Conservation (phyloP, 805 yeast genomes). For the Saccharomycopsis malanga region DNA sequence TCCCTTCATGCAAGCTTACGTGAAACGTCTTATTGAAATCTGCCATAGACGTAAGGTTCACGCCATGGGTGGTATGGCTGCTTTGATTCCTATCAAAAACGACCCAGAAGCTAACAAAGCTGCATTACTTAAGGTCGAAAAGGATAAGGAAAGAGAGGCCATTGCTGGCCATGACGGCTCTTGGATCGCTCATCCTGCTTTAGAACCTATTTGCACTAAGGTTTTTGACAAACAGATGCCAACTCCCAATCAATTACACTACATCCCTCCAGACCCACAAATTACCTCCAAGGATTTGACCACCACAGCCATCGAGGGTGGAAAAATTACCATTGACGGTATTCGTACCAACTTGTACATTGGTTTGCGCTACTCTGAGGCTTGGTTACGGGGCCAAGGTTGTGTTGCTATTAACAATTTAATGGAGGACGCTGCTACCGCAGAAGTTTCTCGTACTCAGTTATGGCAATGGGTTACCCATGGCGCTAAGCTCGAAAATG, state of each 20-base stretch:
- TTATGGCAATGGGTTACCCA: constrained; percentile 81
- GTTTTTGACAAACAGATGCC: constrained; percentile 74
- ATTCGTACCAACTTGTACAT: constrained; percentile 65
- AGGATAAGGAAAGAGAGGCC: constrained; percentile 72
- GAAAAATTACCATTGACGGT: constrained; percentile 61
- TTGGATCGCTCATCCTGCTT: constrained; percentile 86
- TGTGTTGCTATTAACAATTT: constrained; percentile 80
- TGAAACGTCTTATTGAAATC: constrained; percentile 60
- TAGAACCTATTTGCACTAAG: constrained; percentile 63
- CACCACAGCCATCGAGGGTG: constrained; percentile 57
- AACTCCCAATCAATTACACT: constrained; percentile 68
- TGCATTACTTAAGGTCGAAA: constrained; percentile 67
- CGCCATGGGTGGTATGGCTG: constrained; percentile 91
- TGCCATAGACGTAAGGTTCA: constrained; percentile 77
- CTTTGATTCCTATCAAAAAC: constrained; percentile 73
- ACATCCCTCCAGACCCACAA: constrained; percentile 29
- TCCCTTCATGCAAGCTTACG: constrained; percentile 76
- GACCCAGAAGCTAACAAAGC: constrained; percentile 54
- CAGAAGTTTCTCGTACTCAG: constrained; percentile 79
- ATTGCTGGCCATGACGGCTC: constrained; percentile 80
- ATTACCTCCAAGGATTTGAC: constrained; percentile 52
- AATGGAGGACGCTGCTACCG: constrained; percentile 90
- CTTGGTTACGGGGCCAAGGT: constrained; percentile 79
- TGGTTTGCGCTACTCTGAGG: constrained; percentile 76
- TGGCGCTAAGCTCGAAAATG: constrained; percentile 52